Evolutionary conservation across 805 yeast genomes (phyloP), one percentile per base, ranked within the genome.

Genomic region (Schizosaccharomyces japonicus): DNA sequence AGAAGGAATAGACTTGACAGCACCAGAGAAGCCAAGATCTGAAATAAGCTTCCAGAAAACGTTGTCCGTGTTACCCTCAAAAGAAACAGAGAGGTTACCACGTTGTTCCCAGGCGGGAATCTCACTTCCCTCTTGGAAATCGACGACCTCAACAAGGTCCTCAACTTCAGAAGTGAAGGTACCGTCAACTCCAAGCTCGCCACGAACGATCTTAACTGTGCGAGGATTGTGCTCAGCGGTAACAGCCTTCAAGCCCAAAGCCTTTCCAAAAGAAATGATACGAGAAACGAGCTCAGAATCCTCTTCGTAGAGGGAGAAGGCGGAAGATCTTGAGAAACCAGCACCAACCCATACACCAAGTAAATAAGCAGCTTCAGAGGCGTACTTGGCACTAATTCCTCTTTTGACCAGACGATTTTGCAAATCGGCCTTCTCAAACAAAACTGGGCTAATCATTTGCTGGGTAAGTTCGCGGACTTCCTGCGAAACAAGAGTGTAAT

Each of bases 391-490:
- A n/a, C 32, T 30, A n/a, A n/a, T n/a, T n/a, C n/a, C n/a, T n/a
- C n/a, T n/a, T n/a, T n/a, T n/a, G 52, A 53, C 13, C 55, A 67
- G 49, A 30, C 48, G 51, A 25, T 56, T 49, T 29, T 58, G 57
- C 15, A 68, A 54, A 21, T 52, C 51, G n/a, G 61, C 62, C 44
- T 58, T 57, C 47, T 67, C 67, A 21, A 47, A 39, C 10, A 58
- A 51, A 3, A 66, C 57, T 28, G 73, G 72, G 49, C 54, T 52
- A 48, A 60, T 58, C 21, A 61, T 48, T 55, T 66, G 64, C 44
- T 51, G 51, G 8, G 71, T 57, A 27, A 56, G 54, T 23, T 52
- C 51, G 33, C 63, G 59, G 44, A 64, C 63, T 33, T 54, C 49
- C 15, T 53, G 48, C 29, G 53, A 56, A 17, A 68, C 39, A 13